Base-by-base conservation (phyloP, 106 monocot species). In the Dendrobium nobile region DNA sequence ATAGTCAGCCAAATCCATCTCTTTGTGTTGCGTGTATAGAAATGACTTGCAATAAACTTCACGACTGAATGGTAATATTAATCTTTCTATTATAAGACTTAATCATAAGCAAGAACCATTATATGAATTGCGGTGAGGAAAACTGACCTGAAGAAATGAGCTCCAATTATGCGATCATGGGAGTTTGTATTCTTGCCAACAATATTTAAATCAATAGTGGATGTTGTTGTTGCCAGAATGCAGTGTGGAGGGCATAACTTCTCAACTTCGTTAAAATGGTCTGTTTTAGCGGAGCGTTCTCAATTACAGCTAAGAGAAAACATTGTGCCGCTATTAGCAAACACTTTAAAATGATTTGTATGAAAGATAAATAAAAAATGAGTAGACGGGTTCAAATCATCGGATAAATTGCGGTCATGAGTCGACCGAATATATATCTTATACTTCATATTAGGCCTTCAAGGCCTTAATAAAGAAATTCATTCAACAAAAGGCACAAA, bases 91-190 rank as follows among this genome's bases (percentile, higher is more conserved):
- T 22, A 64, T 64, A 22, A 20, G 7, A 19, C 64, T 64, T n/a
- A 64, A 64, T 6, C 22, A 37, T 19, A 64, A 64, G 64, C 4
- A 64, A 64, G n/a, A n/a, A 19, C 22, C 7, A 7, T n/a, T 64
- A 64, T 64, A 54, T 54, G 54, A 9, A 75, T 93, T 96, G 20
- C 92, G 89, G 47, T 91, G 93, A n/a, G 44, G 40, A 42, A 43
- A 43, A 74, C 41, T 42, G n/a, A 98, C 97, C 97, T 98, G 89
- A 98, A 98, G 79, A 98, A 98, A 82, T 95, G 92, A 64, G 95
- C 92, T 54, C 98, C 98, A 13, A 95, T 73, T 55, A 98, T 98
- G 20, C 98, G 90, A 75, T 94, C 95, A 80, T 90, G 98, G 68
- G 92, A 95, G 74, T 68, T 78, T 41, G 95, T 98, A 70, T 90